Evolutionary conservation across 179 eudicot genomes (phyloP), one percentile per base, ranked within the genome.

Genomic region (Gypsophila paniculata): DNA sequence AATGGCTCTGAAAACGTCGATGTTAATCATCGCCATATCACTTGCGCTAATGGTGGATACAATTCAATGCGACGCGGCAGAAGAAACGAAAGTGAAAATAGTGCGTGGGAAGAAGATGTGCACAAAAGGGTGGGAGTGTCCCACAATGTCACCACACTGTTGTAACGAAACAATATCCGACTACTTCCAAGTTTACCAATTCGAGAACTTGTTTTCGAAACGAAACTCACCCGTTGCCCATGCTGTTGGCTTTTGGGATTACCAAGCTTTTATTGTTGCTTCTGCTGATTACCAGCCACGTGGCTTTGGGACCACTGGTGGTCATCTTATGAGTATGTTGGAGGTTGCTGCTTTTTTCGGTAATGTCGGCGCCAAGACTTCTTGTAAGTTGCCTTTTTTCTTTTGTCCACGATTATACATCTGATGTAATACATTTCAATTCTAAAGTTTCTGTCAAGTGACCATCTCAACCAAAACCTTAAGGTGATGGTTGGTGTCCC

Each of bases 211-310:
- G 15, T 92, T 90, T 75, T 34, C 89, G 1, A 87, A 88, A 72
- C 82, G 98, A 77, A 92, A 90, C 57, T 1, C 87, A 0, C 98
- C 96, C 0, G 80, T 74, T 23, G 96, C 98, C 19, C 89, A 90
- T 11, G 98, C 98, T 8, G 89, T 80, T 7, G 94, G 94, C 5
- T 92, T 90, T 66, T 92, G 92, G 94, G 94, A 88, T 69, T 92
- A 87, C 52, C 80, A 77, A 65, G 79, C 98, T 0, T 90, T 92
- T 63, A 90, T 90, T 34, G 51, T 58, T 0, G 98, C 96, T 6
- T 52, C 92, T 3, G 72, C 89, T 0, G 6, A 66, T 8, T 92
- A 57, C 63, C 86, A 92, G 82, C 98, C 85, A n/a, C 73, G 54
- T 0, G 98, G 98, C 0, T 92, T 92, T 44, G 91, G 96, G 14